Evolutionary conservation across 108 stramenopile genomes (phyloP), one percentile per base, ranked within the genome.

Genomic region (Pseudonitzschia delicatissima): DNA sequence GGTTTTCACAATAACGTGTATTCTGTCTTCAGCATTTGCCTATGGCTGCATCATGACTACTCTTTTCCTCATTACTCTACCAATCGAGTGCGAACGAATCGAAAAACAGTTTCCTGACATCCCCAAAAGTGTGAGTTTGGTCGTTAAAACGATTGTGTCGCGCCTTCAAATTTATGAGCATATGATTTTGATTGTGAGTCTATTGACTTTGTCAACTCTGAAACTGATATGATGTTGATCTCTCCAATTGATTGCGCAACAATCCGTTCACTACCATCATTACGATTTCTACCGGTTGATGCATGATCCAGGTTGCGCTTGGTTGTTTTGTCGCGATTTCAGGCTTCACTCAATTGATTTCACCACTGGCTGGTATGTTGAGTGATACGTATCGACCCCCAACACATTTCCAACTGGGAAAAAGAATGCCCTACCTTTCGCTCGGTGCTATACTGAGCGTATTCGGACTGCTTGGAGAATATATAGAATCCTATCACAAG

Each of bases 41-140:
- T 83, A 84, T 39, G 87, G 87, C 5, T 82, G 78, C 27, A 62
- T 87, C 61, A 65, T 82, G 72, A 77, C 81, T 12, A 84, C 87
- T 0, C 74, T 83, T 21, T 87, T 87, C 57, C 72, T 87, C 7
- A 66, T 87, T n/a, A 82, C 76, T 2, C 66, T 87, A 17, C 87
- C 87, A 11, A 37, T 82, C 7, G 83, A 87, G 70, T 87, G 82
- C 42, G 62, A 82, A 39, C 75, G 81, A 17, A 82, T 87, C 21
- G 63, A 82, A 47, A 31, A 37, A 2, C 57, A 73, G 26, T 37
- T 76, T 67, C 57, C 67, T 7, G 45, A 0, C 23, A 52, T 80
- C 23, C 75, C 71, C n/a, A 80, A 80, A 42, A 71, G 71, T 29
- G 67, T 61, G 39, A 61, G 59, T n/a, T n/a, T n/a, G n/a, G n/a